Base-by-base conservation (phyloP, 1,284 basidiomycete species). In the Coniferiporia sulphurascens region DNA sequence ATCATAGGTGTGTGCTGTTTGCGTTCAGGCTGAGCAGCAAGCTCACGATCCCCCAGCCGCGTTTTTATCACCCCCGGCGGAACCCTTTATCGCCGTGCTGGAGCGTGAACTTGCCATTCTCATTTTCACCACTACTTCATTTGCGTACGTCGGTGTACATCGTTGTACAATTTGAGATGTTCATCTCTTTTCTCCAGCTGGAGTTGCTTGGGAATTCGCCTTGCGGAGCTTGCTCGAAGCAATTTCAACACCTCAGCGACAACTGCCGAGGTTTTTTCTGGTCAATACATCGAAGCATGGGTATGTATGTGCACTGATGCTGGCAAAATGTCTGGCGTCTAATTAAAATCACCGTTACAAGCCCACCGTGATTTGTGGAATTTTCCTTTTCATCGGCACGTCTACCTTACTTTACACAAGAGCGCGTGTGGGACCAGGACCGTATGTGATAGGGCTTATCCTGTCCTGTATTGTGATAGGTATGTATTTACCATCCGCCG, bases 371-470 rank as follows among this genome's bases (percentile, higher is more conserved):
- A 85, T 91, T 49, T 68, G 86, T 4, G 82, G 76, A 2, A 71
- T 85, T 34, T 92, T 90, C 65, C 75, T 91, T 3, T 86, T 87
- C 65, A 48, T 87, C 4, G 89, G 87, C 1, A 81, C 76, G 49
- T 74, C 76, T 0, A 72, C 83, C 58, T 78, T 89, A 48, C 68
- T 89, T 15, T 91, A 82, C 68, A 69, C 89, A 63, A 86, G 82
- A 68, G 82, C 83, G 1, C 74, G 81, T 34, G 71, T 81, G 61
- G 85, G 86, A 3, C 86, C 86, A 0, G 83, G 87, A 0, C 87
- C 87, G 0, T 86, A 85, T 67, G 70, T 81, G 3, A 78, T 86
- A 59, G 80, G 84, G 0, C 76, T 72, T 38, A 71, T 89, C 6
- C 78, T 90, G 52, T 80, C 74, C 17, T 86, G 81, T 65, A 81